A percentile compares a stretch with the other conserved stretches of the same genome.
phyloP scores from a whole-genome alignment of 2,329 filamentous ascomycete genomes.

The Trichothecium sympodiale region DNA sequence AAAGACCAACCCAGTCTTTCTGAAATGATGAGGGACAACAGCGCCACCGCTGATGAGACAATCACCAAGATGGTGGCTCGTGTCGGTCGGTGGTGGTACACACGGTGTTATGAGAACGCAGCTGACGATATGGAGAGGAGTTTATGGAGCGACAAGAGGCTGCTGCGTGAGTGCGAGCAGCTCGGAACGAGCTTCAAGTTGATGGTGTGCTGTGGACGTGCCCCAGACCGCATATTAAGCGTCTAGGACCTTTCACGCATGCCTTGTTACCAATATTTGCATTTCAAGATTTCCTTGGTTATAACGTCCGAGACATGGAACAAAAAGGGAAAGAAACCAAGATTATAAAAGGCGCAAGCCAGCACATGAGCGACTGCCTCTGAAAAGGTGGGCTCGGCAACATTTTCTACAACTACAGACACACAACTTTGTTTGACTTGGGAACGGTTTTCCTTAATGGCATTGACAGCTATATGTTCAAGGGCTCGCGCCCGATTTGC shows the following conservation, averaged over 20 bases:
- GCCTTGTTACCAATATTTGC: neutral
- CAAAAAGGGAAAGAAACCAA: too few species aligned
- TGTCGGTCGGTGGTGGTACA: constrained; percentile 96
- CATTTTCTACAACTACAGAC: neutral
- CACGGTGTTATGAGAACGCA: constrained; percentile 73
- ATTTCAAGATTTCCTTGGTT: too few species aligned
- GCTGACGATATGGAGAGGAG: constrained; percentile 39
- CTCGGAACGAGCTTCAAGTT: constrained; percentile 81
- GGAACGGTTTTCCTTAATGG: neutral
- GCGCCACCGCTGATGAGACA: constrained; percentile 63
- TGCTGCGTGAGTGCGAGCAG: constrained; percentile 78
- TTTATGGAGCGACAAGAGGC: constrained; percentile 67
- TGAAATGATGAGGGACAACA: constrained; percentile 62
- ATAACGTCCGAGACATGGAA: too few species aligned
- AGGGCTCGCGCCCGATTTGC: constrained; percentile 5
- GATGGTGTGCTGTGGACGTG: constrained; percentile 82
- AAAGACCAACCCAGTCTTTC: constrained; percentile 46
- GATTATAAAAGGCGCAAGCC: neutral
- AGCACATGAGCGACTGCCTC: neutral
- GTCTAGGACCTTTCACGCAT: constrained; percentile 3
- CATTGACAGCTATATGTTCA: neutral
- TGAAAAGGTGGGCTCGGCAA: neutral
- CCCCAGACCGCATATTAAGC: constrained; percentile 44
- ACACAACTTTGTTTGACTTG: neutral
- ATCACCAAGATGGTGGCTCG: constrained; percentile 88